These are phyloP conservation scores for Reticulascus tulasneorum DNA, from an alignment of 2,329 filamentous ascomycete genomes.

Conservation along the genomic window DNA sequence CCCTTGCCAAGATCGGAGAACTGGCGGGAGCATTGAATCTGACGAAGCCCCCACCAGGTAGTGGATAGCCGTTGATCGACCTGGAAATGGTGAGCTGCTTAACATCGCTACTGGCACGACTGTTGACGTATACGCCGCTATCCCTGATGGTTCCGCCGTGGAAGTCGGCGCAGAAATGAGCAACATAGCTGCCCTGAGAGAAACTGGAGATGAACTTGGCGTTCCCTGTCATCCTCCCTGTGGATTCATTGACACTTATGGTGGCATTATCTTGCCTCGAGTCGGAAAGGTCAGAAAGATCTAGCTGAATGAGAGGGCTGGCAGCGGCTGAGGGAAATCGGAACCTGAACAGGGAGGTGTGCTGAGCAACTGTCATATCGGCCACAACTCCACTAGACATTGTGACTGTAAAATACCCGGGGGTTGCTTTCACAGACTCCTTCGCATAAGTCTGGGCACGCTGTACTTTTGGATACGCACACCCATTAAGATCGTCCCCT, in stretches of 20 bases:
- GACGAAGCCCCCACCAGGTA: conserved; percentile 61
- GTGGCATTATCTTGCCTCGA: conserved; percentile 55
- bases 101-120: conserved; percentile 43
- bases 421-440: conserved; percentile 50
- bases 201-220: conserved; percentile 63
- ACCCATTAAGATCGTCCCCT: conserved; percentile 57
- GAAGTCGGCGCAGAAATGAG: conserved; percentile 68
- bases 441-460: conserved; percentile 39
- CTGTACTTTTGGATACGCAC: conserved; percentile 51
- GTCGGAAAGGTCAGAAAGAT: conserved; percentile 60
- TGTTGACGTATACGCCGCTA: conserved; percentile 58
- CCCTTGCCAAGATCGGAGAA: conserved; percentile 56
- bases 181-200: conserved; percentile 54
- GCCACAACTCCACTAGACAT: conserved; percentile 54
- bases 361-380: conserved; percentile 67
- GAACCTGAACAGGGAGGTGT: conserved; percentile 62
- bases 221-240: conserved; percentile 59
- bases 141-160: conserved; percentile 53
- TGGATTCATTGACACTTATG: conserved; percentile 48
- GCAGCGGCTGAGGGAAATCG: conserved; percentile 47
- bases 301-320: conserved; percentile 60
- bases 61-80: conserved; percentile 48
- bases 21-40: conserved; percentile 49
- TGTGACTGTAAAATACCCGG: conserved; percentile 63
- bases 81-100: conserved; percentile 44